Percentiles rank a stretch among this genome's conserved stretches.
Evolutionary conservation across 2,329 filamentous ascomycete genomes (phyloP).

Genomic region (Aotearoamyces nothofagi): DNA sequence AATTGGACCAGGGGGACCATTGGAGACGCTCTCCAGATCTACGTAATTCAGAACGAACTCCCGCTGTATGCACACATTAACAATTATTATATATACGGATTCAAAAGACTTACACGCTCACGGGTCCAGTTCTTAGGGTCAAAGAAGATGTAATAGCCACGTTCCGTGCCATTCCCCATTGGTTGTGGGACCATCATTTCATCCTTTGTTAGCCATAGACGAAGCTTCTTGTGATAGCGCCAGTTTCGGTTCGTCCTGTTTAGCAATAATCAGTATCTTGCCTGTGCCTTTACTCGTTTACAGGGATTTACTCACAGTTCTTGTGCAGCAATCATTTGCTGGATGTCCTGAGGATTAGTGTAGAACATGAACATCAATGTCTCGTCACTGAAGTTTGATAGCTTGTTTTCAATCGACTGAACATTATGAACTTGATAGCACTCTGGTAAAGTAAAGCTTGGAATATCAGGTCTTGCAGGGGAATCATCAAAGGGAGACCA

Average conservation of each 20-base stretch:
- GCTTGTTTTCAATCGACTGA: constrained; percentile 48
- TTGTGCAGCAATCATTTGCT: constrained; percentile 46
- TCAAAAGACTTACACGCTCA: constrained; percentile 35
- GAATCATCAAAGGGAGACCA: constrained; percentile 46
- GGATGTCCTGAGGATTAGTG: constrained; percentile 44
- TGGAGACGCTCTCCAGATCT: constrained; percentile 36
- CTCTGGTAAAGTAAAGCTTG: constrained; percentile 43
- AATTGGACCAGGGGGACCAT: constrained; percentile 8
- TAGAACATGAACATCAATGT: constrained; percentile 58
- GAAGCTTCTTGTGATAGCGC: constrained; percentile 54
- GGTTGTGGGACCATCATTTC: constrained; percentile 48
- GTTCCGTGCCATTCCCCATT: constrained; percentile 41
- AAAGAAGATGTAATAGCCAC: constrained; percentile 53
- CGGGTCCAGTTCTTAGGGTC: constrained; percentile 46
- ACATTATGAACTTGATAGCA: constrained; percentile 55
- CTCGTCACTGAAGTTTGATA: constrained; percentile 52
- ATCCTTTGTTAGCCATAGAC: constrained; percentile 53
- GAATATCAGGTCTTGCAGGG: constrained; percentile 40
- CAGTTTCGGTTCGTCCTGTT: constrained; percentile 45
- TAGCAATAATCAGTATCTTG: constrained; percentile 5
- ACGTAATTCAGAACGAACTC: constrained; percentile 46
- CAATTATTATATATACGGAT: not conserved
- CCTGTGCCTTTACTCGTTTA: too few relatives aligned
- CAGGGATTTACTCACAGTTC: constrained; percentile 41
- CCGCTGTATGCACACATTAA: constrained; percentile 24